Base-by-base conservation (phyloP, 208 protist species). In the Crithidia thermophila region DNA sequence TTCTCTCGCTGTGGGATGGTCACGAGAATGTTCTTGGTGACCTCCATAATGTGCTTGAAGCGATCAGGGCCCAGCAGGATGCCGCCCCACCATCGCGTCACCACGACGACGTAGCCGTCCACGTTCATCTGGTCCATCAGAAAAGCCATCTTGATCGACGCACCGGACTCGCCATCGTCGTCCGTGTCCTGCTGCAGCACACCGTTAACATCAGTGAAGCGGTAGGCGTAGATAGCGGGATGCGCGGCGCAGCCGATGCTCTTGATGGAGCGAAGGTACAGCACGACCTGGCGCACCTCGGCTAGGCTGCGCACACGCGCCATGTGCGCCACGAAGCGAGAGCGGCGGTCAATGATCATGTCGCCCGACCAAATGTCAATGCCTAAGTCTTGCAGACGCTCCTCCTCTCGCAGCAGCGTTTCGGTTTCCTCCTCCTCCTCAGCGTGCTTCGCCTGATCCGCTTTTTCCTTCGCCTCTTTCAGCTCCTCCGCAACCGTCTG, bases 41-140 rank as follows among this genome's bases (percentile, higher is more conserved):
- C 88, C 51, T 84, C 82, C 85, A 94, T 91, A 46, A 97, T 96
- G 79, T 97, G 90, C 62, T 95, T 96, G 67, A 98, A 99, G 16
- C 97, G 85, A 61, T 98, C 97, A 3, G 91, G 85, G 1, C 96
- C 95, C 9, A 99, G 89, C 18, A 96, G 75, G 46, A 98, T 97
- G 53, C 97, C 97, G 25, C 97, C 97, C 74, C 89, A 99, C 97
- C 97, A 99, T 6, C 97, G 87, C 37, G 96, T 98, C 31, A 99
- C 97, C 0, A 98, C 80, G 10, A 98, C 84, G 0, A 96, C 66
- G 58, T 92, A 96, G 10, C 87, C 89, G 21, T 93, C 77, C 27
- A 94, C 86, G 4, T 88, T 71, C 64, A 93, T 51, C 42, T 92
- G 81, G 39, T 98, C 86, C 46, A 97, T 58, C 27, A 97, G 50